A percentile compares a stretch with the other conserved stretches of the same genome.
phyloP scores from a whole-genome alignment of 1,284 basidiomycete species.

The Pseudozyma sp. region DNA sequence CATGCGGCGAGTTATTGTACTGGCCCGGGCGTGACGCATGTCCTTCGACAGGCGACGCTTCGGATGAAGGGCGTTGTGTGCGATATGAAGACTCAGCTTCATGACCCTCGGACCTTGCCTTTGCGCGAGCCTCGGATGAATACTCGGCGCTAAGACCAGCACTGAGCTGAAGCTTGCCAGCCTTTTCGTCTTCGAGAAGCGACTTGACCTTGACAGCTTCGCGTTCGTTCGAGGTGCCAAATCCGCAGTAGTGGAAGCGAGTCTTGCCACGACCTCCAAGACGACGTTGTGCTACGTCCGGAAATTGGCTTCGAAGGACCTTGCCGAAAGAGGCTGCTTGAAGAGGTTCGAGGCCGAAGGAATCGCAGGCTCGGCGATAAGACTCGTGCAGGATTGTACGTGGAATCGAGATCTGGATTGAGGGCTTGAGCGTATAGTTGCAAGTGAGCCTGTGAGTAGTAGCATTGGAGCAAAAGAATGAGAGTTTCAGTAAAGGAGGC shows the following conservation, averaged over 20 bases:
- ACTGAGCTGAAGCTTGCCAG: conserved; percentile 48
- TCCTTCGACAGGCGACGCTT: conserved; percentile 19
- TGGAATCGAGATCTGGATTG: conserved; percentile 54
- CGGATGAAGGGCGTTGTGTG: conserved; percentile 10
- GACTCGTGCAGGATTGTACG: conserved; percentile 54
- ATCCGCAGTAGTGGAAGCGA: conserved; percentile 56
- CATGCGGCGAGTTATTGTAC: conserved; percentile 26
- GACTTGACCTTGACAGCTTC: conserved; percentile 52
- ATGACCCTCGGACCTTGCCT: conserved; percentile 31
- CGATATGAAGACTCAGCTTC: conserved; percentile 27
- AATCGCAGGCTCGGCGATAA: conserved; percentile 49
- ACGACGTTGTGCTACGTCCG: conserved; percentile 46
- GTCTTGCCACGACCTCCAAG: conserved; percentile 51
- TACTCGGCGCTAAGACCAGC: conserved; percentile 47
- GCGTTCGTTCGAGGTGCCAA: conserved; percentile 51
- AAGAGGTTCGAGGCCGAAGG: conserved; percentile 44
- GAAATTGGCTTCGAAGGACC: conserved; percentile 51
- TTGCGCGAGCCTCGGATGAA: conserved; percentile 22
- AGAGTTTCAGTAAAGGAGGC: background rate
- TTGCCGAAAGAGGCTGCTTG: conserved; percentile 55
- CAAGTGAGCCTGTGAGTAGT: conserved; percentile 30
- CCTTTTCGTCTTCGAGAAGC: conserved; percentile 52
- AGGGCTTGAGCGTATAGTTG: conserved; percentile 54
- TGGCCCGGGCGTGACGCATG: conserved; percentile 13
- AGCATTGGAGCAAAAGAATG: background rate